Base-by-base conservation (phyloP, 768 basidiomycete species). In the Mycena capillaripes region DNA sequence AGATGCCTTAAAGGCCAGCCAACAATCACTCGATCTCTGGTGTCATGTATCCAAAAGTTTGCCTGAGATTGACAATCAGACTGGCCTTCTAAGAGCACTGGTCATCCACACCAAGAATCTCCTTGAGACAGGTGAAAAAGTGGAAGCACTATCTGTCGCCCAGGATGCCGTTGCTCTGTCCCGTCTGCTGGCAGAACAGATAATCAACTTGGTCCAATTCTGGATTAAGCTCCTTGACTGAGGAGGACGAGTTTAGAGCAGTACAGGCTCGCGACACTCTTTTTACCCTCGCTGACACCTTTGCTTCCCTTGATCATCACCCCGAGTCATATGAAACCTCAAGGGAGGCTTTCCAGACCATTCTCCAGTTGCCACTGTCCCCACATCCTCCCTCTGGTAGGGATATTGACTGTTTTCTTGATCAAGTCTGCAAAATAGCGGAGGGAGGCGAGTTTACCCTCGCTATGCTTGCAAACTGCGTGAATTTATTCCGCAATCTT, bases 1-100 rank as follows among this genome's bases (percentile, higher is more conserved):
- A 12, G 21, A 27, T 34, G 69, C 69, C 2, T 21, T 70, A 29
- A 27, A 55, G 14, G 65, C 64, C 52, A 66, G 48, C 59, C 42
- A 71, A 17, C 50, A 71, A 34, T 52, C 70, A 11, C 40, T 66
- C 25, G 57, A 44, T 12, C 23, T 53, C 23, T 66, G 55, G 55
- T 4, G 36, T 57, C 55, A 57, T 57, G 9, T 36, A 34, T 36
- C 38, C 16, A 48, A 29, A 11, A 19, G 32, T 50, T 17, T 66
- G 3, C 23, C 58, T 10, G 64, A 36, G 30, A 8, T 16, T n/a
- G n/a, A n/a, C n/a, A n/a, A 50, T 14, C 9, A n/a, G 2, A 36
- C 4, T 12, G 32, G 5, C 21, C n/a, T 10, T 57, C 34, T 12
- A n/a, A 10, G 5, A n/a, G 23, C 57, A 10, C 7, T 66, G 32